A percentile compares a stretch with the other conserved stretches of the same genome.
Conservation (phyloP, 2,329 filamentous ascomycete genomes). For the Ustulina deusta region DNA sequence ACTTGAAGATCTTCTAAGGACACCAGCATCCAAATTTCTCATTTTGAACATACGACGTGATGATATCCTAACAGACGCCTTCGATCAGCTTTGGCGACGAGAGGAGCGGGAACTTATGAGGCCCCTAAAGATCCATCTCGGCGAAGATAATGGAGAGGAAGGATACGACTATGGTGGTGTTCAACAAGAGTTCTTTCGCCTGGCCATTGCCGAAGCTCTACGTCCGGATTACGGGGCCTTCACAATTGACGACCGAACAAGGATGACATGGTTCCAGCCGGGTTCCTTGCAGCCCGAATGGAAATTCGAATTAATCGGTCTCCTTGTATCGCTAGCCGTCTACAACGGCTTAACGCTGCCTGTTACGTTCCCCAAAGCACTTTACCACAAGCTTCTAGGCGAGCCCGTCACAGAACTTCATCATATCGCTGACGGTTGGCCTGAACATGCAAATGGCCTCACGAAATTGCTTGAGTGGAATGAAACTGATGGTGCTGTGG, state of each 20-base stretch:
- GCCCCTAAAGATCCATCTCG: constrained; percentile 88
- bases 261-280: constrained; percentile 89
- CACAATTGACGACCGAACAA: constrained; percentile 78
- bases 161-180: constrained; percentile 95
- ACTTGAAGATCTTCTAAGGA: constrained; percentile 72
- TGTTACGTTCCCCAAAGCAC: constrained; percentile 84
- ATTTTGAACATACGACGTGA: constrained; percentile 76
- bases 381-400: constrained; percentile 84
- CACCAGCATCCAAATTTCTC: constrained; percentile 76
- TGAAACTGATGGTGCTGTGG: constrained; percentile 78
- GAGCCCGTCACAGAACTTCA: constrained; percentile 76
- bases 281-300: constrained; percentile 84
- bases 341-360: constrained; percentile 95
- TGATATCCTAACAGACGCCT: constrained; percentile 76
- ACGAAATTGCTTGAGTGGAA: constrained; percentile 80
- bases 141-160: constrained; percentile 84
- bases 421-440: constrained; percentile 89
- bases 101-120: constrained; percentile 84
- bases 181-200: constrained; percentile 93
- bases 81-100: constrained; percentile 90
- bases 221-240: constrained; percentile 84
- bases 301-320: constrained; percentile 89
- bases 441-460: constrained; percentile 80
- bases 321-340: constrained; percentile 88
- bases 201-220: constrained; percentile 83